These are phyloP conservation scores for Pholiota conissans DNA, from an alignment of 768 basidiomycete genomes.

Conservation along the genomic window DNA sequence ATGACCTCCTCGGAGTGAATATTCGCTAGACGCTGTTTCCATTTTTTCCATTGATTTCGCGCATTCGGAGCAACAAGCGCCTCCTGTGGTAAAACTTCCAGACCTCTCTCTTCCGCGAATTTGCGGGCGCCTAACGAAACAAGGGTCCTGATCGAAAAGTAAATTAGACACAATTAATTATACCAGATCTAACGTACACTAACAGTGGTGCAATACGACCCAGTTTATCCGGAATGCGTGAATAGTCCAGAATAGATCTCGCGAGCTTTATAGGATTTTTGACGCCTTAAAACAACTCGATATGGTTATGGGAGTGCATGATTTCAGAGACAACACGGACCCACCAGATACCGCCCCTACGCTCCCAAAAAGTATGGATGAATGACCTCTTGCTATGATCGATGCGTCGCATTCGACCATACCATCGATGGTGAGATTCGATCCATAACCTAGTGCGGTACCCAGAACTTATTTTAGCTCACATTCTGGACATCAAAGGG, in stretches of 20 bases:
- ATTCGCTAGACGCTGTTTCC: conserved; percentile 48
- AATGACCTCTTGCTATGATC: conserved; percentile 43
- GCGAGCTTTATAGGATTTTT: conserved; percentile 72
- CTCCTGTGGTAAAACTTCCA: conserved; percentile 40
- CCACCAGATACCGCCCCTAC: conserved; percentile 73
- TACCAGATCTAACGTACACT: conserved; percentile 22
- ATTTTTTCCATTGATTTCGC: conserved; percentile 54
- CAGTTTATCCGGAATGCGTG: conserved; percentile 44
- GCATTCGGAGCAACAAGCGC: conserved; percentile 52
- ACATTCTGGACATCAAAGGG: neutral
- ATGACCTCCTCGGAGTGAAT: neutral
- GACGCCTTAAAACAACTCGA: conserved; percentile 46
- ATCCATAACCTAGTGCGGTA: conserved; percentile 59
- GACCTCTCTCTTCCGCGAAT: conserved; percentile 46
- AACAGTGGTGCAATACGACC: conserved; percentile 74
- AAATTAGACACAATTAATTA: no score
- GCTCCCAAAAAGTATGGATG: conserved; percentile 51
- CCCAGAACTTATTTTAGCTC: neutral
- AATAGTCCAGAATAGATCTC: conserved; percentile 52
- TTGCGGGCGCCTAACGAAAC: conserved; percentile 58
- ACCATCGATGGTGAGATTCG: conserved; percentile 75
- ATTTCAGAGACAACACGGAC: neutral
- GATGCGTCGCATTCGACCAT: conserved; percentile 82
- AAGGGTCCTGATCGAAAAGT: conserved; percentile 49
- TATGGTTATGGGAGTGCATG: neutral